phyloP scores from a whole-genome alignment of 1,284 basidiomycete species.

The Schizophyllum commune region DNA sequence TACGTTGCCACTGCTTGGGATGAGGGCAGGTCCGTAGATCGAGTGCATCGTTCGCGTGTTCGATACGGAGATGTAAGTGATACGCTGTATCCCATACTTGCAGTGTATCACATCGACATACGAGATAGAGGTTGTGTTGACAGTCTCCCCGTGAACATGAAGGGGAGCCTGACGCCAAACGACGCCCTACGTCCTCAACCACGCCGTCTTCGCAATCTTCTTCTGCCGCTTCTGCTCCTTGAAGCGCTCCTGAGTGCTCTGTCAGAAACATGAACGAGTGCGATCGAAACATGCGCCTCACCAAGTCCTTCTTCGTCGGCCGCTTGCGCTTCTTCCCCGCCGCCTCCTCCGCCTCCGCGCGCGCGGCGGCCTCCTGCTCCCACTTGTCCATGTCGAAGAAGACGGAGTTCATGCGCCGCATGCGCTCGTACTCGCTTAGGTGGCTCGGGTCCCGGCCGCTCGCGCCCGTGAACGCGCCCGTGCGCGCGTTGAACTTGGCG shows the following conservation, averaged over 20 bases:
- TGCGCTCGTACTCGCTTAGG: constrained; percentile 76
- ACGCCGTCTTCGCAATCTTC: constrained; percentile 83
- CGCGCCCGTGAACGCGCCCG: constrained; percentile 65
- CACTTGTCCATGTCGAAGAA: constrained; percentile 84
- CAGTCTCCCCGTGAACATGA: no score
- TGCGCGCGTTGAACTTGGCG: constrained; percentile 81
- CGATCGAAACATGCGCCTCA: constrained; percentile 31
- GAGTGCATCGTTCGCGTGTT: no score
- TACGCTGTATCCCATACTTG: no score
- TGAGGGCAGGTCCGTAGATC: no score
- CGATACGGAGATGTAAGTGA: no score
- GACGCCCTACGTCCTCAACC: constrained; percentile 62
- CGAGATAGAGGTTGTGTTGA: no score
- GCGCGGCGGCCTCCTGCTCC: constrained; percentile 60
- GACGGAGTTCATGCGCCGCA: constrained; percentile 80
- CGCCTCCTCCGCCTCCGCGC: constrained; percentile 43
- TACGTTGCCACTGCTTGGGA: no score
- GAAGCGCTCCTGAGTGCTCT: constrained; percentile 66
- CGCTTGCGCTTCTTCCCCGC: constrained; percentile 67
- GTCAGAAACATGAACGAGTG: constrained; percentile 2
- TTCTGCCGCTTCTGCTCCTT: constrained; percentile 79
- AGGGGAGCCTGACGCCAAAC: no score
- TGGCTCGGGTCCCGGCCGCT: constrained; percentile 68
- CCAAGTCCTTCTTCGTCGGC: constrained; percentile 82
- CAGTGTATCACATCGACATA: no score